These are phyloP conservation scores for Phaeomoniella chlamydospora DNA, from an alignment of 2,329 filamentous ascomycete species.

Conservation along the genomic window DNA sequence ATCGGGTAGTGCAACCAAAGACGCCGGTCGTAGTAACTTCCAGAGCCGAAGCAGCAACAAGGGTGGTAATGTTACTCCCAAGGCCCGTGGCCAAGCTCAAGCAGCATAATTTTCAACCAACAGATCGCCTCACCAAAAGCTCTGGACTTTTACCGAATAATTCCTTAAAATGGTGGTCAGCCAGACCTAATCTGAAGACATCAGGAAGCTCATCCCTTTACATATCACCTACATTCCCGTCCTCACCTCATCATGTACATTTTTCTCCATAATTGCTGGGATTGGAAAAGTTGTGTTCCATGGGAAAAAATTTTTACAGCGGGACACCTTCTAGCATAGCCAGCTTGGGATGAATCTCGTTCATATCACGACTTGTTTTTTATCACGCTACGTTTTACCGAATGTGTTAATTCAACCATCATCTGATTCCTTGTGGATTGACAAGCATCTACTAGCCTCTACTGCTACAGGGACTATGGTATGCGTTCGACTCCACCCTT, in stretches of 20 bases:
- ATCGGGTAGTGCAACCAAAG: slow-evolving; percentile 52
- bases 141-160: too few species aligned
- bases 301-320: not conserved
- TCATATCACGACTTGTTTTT: not conserved
- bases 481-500: too few species aligned
- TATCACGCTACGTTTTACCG: not conserved
- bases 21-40: slow-evolving; percentile 53
- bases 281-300: not conserved
- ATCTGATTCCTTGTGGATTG: too few species aligned
- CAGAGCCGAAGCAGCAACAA: slow-evolving; percentile 52
- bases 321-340: not conserved
- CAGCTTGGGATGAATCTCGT: not conserved
- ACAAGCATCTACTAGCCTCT: too few species aligned
- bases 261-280: not conserved
- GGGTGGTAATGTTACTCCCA: slow-evolving; percentile 34
- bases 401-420: too few species aligned
- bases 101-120: slow-evolving; percentile 19
- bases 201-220: too few species aligned
- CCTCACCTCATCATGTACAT: not conserved
- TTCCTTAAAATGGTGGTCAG: too few species aligned
- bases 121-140: not conserved
- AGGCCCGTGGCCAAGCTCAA: slow-evolving; percentile 30
- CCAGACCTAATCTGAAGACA: too few species aligned
- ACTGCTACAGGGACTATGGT: too few species aligned
- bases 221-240: too few species aligned